Percentiles rank a stretch among this genome's conserved stretches.
Conservation (phyloP, 2,329 filamentous ascomycete genomes). For the Epichloe glyceriae region DNA sequence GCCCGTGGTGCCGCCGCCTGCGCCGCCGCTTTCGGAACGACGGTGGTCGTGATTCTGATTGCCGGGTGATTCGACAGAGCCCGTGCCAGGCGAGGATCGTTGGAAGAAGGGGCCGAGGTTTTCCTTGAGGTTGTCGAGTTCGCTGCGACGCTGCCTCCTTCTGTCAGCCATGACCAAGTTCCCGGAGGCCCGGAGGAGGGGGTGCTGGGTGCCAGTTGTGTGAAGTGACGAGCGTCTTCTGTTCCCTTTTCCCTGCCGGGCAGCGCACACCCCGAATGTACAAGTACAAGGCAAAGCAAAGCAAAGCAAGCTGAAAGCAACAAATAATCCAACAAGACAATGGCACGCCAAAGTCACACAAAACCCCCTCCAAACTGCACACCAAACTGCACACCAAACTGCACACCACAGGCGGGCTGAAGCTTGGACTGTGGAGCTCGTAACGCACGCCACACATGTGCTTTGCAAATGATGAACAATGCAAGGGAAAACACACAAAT, state of each 20-base stretch:
- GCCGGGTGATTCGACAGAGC: constrained; percentile 3
- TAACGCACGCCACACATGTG: neutral
- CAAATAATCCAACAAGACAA: neutral
- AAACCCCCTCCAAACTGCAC: no score
- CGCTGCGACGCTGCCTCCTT: constrained; percentile 19
- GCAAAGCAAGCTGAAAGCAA: neutral
- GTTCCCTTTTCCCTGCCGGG: neutral
- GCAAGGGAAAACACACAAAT: no score
- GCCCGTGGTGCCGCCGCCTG: neutral
- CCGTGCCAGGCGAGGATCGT: constrained; percentile 11
- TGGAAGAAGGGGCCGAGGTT: constrained; percentile 22
- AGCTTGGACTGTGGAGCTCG: neutral
- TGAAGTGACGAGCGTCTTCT: neutral
- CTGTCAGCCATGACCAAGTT: constrained; percentile 20
- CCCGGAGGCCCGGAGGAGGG: neutral
- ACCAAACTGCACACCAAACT: no score
- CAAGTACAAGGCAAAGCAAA: neutral
- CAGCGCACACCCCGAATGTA: no score
- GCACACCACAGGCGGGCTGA: neutral
- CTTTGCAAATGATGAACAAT: neutral
- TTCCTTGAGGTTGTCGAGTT: constrained; percentile 21
- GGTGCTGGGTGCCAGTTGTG: neutral
- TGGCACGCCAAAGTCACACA: neutral
- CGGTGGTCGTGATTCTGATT: constrained; percentile 7
- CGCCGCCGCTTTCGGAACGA: constrained; percentile 7